Conservation (phyloP, 1,284 basidiomycete genomes). For the Ustilago cynodontis region DNA sequence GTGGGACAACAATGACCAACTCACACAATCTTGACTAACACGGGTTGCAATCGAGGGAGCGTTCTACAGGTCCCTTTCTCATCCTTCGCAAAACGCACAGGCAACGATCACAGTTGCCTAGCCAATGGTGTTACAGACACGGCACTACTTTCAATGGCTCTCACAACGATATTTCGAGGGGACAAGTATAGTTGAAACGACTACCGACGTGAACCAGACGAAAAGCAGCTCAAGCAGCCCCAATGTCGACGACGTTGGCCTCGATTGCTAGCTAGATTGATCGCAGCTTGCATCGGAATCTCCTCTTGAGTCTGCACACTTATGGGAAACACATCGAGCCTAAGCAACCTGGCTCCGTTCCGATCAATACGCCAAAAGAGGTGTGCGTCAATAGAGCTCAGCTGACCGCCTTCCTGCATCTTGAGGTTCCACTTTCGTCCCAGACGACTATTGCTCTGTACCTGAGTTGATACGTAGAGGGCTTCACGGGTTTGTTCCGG, state of each 20-base stretch:
- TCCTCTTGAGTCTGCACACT: neutral
- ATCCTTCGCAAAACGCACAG: too few species aligned
- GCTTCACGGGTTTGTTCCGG: neutral
- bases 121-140: too few species aligned
- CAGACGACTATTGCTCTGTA: neutral
- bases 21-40: too few species aligned
- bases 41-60: too few species aligned
- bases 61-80: too few species aligned
- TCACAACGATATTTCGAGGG: too few species aligned
- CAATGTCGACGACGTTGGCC: neutral
- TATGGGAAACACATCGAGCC: constrained; percentile 13
- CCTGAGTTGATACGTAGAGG: constrained; percentile 8
- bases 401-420: neutral
- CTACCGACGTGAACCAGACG: neutral
- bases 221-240: neutral
- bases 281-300: constrained; percentile 11
- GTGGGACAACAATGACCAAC: too few species aligned
- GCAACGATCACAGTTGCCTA: too few species aligned
- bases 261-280: neutral
- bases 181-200: too few species aligned
- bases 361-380: constrained; percentile 18
- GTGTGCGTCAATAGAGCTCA: constrained; percentile 5
- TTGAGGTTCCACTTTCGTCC: constrained; percentile 19
- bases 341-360: neutral
- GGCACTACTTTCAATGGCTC: too few species aligned